Conservation (phyloP, 805 yeast genomes). For the Wickerhamiella shivajii region DNA sequence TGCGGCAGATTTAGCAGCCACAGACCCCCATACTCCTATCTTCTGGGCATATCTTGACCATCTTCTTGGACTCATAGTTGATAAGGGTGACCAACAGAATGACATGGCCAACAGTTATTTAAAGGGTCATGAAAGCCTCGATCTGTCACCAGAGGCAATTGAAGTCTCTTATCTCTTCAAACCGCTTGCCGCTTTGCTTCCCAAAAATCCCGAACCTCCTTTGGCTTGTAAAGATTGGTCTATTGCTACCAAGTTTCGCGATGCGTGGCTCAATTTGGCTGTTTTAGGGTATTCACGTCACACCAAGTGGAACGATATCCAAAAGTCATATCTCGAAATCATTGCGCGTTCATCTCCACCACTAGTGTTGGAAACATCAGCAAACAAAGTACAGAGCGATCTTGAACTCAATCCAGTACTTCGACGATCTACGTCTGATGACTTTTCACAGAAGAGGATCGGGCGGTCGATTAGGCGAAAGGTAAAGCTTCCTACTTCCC, state of each 20-base stretch:
- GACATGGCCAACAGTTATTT: conserved; percentile 37
- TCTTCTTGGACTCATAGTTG: conserved; percentile 48
- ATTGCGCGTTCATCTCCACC: conserved; percentile 85
- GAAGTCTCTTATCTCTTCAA: conserved; percentile 48
- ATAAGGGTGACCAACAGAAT: conserved; percentile 53
- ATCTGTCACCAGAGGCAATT: conserved; percentile 36
- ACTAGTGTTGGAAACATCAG: conserved; percentile 63
- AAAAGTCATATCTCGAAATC: conserved; percentile 36
- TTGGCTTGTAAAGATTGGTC: conserved; percentile 31
- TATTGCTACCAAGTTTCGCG: conserved; percentile 50
- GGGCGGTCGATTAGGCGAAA: conserved; percentile 29
- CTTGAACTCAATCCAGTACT: conserved; percentile 82
- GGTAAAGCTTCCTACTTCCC: conserved; percentile 26
- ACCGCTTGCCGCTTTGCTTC: conserved; percentile 66
- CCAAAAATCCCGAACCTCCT: conserved; percentile 37
- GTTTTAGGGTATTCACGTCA: conserved; percentile 72
- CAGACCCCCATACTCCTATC: conserved; percentile 27
- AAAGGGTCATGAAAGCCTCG: conserved; percentile 54
- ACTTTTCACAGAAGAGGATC: conserved; percentile 47
- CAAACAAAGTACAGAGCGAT: conserved; percentile 79
- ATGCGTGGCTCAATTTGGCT: conserved; percentile 88
- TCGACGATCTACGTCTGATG: conserved; percentile 72
- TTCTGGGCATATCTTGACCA: conserved; percentile 48
- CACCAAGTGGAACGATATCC: conserved; percentile 31
- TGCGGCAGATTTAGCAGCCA: conserved; percentile 18